A percentile compares a stretch with the other conserved stretches of the same genome.
Evolutionary conservation across 2,329 filamentous ascomycete genomes (phyloP).

Genomic region (Trichophyton mentagrophytes): DNA sequence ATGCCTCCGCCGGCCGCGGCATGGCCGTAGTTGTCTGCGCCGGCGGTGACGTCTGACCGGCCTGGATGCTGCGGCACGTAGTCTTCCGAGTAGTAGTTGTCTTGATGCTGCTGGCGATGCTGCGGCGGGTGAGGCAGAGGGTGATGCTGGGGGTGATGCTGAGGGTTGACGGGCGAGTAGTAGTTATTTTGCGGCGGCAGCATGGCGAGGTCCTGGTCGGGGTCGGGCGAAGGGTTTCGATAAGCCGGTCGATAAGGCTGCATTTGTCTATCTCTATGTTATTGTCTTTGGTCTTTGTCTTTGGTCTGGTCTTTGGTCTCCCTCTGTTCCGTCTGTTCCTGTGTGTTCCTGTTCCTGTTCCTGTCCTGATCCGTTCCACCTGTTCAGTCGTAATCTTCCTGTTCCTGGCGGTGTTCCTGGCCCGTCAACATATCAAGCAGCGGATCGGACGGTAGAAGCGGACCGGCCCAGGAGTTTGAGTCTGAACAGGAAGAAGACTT

Average conservation of each 20-base stretch:
- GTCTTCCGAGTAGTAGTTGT: background rate
- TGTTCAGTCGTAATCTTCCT: background rate
- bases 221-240: background rate
- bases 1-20: constrained; percentile 41
- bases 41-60: constrained; percentile 40
- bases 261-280: background rate
- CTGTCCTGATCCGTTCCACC: background rate
- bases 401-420: background rate
- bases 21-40: constrained; percentile 48
- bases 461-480: background rate
- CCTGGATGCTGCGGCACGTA: constrained; percentile 18
- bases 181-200: background rate
- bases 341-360: background rate
- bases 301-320: background rate
- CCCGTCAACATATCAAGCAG: background rate
- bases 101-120: background rate
- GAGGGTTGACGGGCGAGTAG: background rate
- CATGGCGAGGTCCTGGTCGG: background rate
- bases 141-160: background rate
- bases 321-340: background rate
- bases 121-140: background rate
- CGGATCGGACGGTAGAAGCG: background rate
- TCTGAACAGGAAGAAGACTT: background rate
- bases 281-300: too few species aligned
- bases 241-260: background rate